A percentile compares a stretch with the other conserved stretches of the same genome.
Conservation (phyloP, 1,139 yeast species). For the Taphrina communis region DNA sequence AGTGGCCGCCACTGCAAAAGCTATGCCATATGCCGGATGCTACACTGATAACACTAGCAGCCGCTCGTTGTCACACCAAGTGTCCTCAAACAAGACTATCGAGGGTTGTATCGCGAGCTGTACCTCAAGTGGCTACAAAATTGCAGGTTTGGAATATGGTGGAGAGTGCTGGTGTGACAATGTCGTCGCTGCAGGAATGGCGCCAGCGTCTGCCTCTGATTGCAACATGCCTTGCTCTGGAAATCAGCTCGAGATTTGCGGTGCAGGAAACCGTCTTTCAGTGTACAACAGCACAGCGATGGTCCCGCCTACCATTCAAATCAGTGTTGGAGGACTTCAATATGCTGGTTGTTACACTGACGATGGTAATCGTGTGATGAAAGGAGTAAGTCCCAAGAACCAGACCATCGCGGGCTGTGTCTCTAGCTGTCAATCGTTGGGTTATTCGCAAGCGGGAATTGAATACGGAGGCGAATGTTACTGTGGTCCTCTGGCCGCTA, state of each 20-base stretch:
- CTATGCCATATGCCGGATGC: constrained; percentile 39
- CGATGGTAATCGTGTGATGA: constrained; percentile 24
- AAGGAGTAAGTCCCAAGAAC: constrained; percentile 8
- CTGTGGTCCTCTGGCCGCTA: constrained; percentile 22
- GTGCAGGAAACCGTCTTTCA: constrained; percentile 34
- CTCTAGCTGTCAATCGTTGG: constrained; percentile 14
- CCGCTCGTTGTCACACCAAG: constrained; percentile 24
- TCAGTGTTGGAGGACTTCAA: constrained; percentile 21
- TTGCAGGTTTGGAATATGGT: constrained; percentile 42
- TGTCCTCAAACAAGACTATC: constrained; percentile 23
- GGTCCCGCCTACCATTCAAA: constrained; percentile 18
- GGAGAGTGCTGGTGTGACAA: constrained; percentile 42
- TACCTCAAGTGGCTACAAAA: constrained; percentile 34
- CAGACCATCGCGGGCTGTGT: constrained; percentile 28
- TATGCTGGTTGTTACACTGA: constrained; percentile 32
- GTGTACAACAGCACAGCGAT: constrained; percentile 33
- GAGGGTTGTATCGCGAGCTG: constrained; percentile 32
- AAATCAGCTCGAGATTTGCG: constrained; percentile 27
- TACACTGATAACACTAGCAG: constrained; percentile 30
- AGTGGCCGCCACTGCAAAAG: background rate
- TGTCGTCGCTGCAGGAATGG: constrained; percentile 26
- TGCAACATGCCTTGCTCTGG: constrained; percentile 41
- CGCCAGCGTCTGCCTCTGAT: constrained; percentile 20
- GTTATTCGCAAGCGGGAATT: constrained; percentile 23
- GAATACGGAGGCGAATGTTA: constrained; percentile 28